Conservation (phyloP, 345 rosid genomes). For the Camelina neglecta region DNA sequence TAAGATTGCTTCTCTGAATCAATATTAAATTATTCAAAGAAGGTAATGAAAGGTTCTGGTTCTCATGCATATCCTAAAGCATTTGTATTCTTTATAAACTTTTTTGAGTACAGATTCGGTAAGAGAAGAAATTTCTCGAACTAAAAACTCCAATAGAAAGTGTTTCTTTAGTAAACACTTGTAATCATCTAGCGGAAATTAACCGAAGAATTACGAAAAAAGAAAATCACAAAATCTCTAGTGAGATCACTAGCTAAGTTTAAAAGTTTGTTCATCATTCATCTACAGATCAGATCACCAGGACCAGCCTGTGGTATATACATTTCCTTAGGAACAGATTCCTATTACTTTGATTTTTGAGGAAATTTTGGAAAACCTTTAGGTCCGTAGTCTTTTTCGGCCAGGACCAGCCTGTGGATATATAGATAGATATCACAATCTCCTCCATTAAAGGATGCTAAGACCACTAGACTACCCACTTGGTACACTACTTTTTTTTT, state of each 20-base stretch:
- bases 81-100: constrained; percentile 2
- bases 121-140: neutral
- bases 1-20: neutral
- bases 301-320: neutral
- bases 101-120: neutral
- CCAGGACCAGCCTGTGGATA: neutral
- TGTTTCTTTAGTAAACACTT: neutral
- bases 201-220: neutral
- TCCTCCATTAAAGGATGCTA: neutral
- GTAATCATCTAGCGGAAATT: neutral
- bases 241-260: neutral
- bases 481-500: neutral
- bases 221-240: neutral
- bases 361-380: neutral
- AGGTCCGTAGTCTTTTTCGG: neutral
- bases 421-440: neutral
- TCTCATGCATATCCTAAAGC: constrained; percentile 27
- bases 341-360: neutral
- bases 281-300: neutral
- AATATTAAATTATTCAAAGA: constrained; percentile 9
- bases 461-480: constrained; percentile 8
- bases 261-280: neutral
- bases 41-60: neutral
- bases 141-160: neutral
- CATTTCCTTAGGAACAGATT: too few relatives aligned